phyloP scores from a whole-genome alignment of 2,329 filamentous ascomycete species.

The Aspergillus intermedius region DNA sequence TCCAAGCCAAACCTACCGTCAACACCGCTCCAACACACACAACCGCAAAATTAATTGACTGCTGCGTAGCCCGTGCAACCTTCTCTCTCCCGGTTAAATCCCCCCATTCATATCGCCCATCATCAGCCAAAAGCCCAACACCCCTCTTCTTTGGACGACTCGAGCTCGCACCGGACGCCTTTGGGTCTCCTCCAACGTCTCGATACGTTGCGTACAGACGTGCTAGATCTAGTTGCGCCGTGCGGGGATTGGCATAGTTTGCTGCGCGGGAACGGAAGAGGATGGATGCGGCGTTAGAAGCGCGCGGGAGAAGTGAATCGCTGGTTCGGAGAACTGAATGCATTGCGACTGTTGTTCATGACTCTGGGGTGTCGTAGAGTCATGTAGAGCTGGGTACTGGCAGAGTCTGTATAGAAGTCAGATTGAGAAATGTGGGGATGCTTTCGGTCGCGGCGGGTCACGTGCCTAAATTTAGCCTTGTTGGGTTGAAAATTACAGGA shows the following conservation, averaged over 20 bases:
- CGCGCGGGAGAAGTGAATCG: slow-evolving; percentile 14
- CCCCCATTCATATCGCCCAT: slow-evolving; percentile 73
- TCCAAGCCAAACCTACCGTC: slow-evolving; percentile 53
- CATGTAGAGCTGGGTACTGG: slow-evolving; percentile 9
- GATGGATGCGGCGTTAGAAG: slow-evolving; percentile 7
- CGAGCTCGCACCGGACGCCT: slow-evolving; percentile 24
- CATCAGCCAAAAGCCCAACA: slow-evolving; percentile 80
- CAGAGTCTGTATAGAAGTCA: no score
- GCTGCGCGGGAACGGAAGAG: slow-evolving; percentile 19
- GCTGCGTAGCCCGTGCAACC: slow-evolving; percentile 75
- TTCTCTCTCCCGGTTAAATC: slow-evolving; percentile 72
- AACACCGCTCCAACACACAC: slow-evolving; percentile 67
- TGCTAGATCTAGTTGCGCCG: slow-evolving; percentile 9
- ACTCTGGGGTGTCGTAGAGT: slow-evolving; percentile 4
- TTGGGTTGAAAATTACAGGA: slow-evolving; percentile 12
- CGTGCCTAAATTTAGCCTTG: slow-evolving; percentile 8
- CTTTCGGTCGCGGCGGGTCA: slow-evolving; percentile 10
- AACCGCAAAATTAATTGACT: slow-evolving; percentile 79
- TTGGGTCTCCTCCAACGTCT: slow-evolving; percentile 32
- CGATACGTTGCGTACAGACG: slow-evolving; percentile 57
- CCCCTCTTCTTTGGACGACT: slow-evolving; percentile 46
- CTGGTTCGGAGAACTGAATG: slow-evolving; percentile 19
- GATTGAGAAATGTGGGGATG: not conserved
- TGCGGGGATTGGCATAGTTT: slow-evolving; percentile 26
- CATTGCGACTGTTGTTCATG: slow-evolving; percentile 15